These are phyloP conservation scores for Pythium chondricola DNA, from an alignment of 352 stramenopile species.

Conservation along the genomic window DNA sequence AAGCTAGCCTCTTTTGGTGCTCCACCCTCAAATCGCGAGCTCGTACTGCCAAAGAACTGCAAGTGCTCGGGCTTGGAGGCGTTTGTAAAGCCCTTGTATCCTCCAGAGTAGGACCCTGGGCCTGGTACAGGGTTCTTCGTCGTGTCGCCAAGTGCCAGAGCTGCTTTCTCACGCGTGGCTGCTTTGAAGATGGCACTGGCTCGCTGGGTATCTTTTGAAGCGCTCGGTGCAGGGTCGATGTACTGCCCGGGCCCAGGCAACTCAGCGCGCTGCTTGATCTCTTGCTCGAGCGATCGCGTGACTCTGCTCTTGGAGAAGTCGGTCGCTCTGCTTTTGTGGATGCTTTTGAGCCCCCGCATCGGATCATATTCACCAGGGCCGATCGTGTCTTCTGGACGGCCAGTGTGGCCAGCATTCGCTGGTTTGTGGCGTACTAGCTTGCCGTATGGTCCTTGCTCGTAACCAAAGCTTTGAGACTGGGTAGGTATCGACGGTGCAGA, in stretches of 20 bases:
- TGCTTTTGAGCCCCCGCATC: constrained; percentile 52
- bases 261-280: constrained; percentile 45
- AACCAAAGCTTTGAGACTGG: constrained; percentile 69
- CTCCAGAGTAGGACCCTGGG: constrained; percentile 51
- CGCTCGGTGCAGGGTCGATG: constrained; percentile 19
- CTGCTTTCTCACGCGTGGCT: constrained; percentile 44
- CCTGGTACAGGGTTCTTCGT: constrained; percentile 45
- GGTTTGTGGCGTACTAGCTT: constrained; percentile 72
- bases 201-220: constrained; percentile 33
- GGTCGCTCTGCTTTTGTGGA: constrained; percentile 52
- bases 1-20: too few relatives aligned
- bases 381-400: constrained; percentile 46
- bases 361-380: constrained; percentile 73
- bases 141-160: constrained; percentile 7
- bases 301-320: constrained; percentile 70
- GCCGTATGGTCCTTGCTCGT: constrained; percentile 63
- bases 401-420: constrained; percentile 41
- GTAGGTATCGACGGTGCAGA: constrained; percentile 71
- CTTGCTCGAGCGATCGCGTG: constrained; percentile 53
- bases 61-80: constrained; percentile 60
- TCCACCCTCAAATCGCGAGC: constrained; percentile 52
- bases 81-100: constrained; percentile 33
- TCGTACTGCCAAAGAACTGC: constrained; percentile 79
- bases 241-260: constrained; percentile 66
- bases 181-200: constrained; percentile 67